These are phyloP conservation scores for Cutaneotrichosporon dermatis DNA, from an alignment of 1,284 basidiomycete species.

Conservation along the genomic window DNA sequence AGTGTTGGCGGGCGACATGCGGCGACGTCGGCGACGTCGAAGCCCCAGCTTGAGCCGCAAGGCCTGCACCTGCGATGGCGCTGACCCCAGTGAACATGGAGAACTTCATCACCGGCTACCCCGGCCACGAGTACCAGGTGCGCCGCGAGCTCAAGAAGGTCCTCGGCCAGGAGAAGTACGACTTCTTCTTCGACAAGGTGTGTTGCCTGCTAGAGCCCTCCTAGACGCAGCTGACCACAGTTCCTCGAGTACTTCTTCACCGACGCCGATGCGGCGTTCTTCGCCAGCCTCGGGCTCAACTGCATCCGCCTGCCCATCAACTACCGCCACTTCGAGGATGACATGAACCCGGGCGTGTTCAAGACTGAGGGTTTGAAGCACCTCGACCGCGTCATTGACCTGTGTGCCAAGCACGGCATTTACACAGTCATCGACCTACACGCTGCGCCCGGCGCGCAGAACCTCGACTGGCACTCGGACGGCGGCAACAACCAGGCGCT, in stretches of 20 bases:
- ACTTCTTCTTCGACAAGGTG: conserved; percentile 72
- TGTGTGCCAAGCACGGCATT: conserved; percentile 44
- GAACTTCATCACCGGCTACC: conserved; percentile 46
- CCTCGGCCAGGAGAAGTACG: conserved; percentile 63
- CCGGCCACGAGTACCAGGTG: conserved; percentile 54
- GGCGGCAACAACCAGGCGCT: conserved; percentile 34
- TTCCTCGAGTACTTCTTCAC: conserved; percentile 65
- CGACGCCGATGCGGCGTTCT: conserved; percentile 62
- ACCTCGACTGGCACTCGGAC: conserved; percentile 47
- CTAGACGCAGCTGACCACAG: conserved; percentile 38
- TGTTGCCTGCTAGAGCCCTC: too few species aligned
- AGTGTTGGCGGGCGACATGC: conserved; percentile 1
- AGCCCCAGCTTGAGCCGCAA: too few species aligned
- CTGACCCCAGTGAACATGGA: conserved; percentile 42
- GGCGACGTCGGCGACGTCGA: too few species aligned
- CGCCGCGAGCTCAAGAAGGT: conserved; percentile 62
- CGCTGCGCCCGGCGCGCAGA: conserved; percentile 45
- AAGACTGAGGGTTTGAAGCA: conserved; percentile 35
- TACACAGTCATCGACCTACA: conserved; percentile 49
- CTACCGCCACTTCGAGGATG: conserved; percentile 38
- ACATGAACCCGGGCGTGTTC: conserved; percentile 36
- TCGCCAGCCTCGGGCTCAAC: conserved; percentile 61
- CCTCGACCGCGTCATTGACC: conserved; percentile 35
- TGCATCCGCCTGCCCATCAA: conserved; percentile 54
- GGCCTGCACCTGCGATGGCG: not conserved